Evolutionary conservation across 176 grass and related monocot genomes (phyloP).

Genomic region (Lolium perenne): DNA sequence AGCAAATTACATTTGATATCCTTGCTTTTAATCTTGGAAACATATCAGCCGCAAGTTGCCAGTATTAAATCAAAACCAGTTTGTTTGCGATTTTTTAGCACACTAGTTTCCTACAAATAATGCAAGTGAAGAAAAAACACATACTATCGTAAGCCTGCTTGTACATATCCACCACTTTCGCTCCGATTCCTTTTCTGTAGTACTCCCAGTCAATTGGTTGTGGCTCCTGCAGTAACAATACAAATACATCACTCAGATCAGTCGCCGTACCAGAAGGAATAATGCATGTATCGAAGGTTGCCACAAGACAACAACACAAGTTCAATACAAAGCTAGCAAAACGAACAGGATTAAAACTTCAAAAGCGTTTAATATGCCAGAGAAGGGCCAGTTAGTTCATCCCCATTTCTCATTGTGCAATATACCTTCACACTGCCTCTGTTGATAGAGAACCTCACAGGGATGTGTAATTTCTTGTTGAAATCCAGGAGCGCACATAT

Average conservation of each 20-base stretch:
- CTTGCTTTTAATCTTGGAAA: conserved; percentile 4
- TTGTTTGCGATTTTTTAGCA: conserved; percentile 18
- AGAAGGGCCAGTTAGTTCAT: background rate
- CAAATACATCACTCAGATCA: conserved; percentile 30
- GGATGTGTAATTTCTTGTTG: background rate
- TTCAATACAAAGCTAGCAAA: background rate
- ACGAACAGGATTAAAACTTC: background rate
- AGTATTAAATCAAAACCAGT: background rate
- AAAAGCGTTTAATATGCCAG: conserved; percentile 5
- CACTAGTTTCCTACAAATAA: conserved; percentile 23
- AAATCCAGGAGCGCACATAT: background rate
- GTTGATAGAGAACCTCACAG: background rate
- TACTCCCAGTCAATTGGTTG: conserved; percentile 82
- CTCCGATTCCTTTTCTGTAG: conserved; percentile 77
- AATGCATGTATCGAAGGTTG: background rate
- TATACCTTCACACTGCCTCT: background rate
- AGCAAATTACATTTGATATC: background rate
- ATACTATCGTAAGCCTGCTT: conserved; percentile 83
- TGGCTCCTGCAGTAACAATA: conserved; percentile 64
- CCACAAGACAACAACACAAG: background rate
- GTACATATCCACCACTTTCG: conserved; percentile 73
- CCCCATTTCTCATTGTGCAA: background rate
- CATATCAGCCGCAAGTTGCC: background rate
- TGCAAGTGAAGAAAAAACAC: conserved; percentile 15
- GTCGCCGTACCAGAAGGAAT: background rate